Evolutionary conservation across 2,329 filamentous ascomycete genomes (phyloP).

Genomic region (Akanthomyces dipterigenus): DNA sequence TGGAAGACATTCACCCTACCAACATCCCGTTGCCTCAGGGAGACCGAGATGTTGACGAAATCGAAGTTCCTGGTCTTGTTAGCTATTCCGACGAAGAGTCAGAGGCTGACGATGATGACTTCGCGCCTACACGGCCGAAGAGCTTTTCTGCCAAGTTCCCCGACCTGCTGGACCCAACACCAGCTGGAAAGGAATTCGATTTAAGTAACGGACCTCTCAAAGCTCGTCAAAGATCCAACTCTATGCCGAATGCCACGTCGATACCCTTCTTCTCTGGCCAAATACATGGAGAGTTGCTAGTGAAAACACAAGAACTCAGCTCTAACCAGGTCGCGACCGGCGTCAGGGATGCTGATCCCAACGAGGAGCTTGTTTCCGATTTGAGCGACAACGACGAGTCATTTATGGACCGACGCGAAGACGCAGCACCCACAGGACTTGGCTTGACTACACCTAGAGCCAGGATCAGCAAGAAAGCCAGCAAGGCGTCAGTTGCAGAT

Average conservation of each 20-base stretch:
- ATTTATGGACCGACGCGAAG: neutral
- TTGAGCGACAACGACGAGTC: neutral
- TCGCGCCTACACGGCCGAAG: conserved; percentile 34
- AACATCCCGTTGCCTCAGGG: conserved; percentile 61
- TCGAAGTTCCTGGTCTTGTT: conserved; percentile 67
- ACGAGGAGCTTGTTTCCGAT: conserved; percentile 2
- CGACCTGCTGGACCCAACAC: neutral
- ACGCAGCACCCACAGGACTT: neutral
- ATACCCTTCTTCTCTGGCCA: conserved; percentile 7
- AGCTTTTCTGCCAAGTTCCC: conserved; percentile 29
- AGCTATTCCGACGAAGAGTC: conserved; percentile 57
- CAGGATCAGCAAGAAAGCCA: neutral
- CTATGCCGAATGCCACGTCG: conserved; percentile 36
- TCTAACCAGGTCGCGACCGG: neutral
- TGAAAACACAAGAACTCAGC: neutral
- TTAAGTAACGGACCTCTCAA: conserved; percentile 29
- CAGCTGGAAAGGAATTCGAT: conserved; percentile 26
- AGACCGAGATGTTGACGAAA: conserved; percentile 67
- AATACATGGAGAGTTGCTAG: neutral
- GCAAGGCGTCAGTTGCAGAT: neutral
- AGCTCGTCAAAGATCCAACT: conserved; percentile 40
- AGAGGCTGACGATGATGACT: conserved; percentile 33
- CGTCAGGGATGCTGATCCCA: neutral
- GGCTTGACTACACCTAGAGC: neutral
- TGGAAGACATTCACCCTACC: conserved; percentile 27